Evolutionary conservation across 371 early-diverging fungal species (phyloP).

Genomic region (Mortierella sp.): DNA sequence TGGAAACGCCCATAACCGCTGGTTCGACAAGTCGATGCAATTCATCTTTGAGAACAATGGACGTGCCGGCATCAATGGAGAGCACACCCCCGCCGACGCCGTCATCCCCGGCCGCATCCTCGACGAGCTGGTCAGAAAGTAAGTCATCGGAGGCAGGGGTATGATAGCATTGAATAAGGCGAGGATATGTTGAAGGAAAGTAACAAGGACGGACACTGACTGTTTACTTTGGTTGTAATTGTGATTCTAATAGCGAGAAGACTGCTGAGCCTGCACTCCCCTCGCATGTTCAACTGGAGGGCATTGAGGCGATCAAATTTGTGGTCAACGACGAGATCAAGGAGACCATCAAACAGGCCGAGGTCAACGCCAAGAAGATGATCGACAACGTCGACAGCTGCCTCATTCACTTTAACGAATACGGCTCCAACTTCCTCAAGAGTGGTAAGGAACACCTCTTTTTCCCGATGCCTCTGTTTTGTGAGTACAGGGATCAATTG

Average conservation of each 20-base stretch:
- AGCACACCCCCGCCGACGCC: conserved; percentile 95
- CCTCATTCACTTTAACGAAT: conserved; percentile 76
- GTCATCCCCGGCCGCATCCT: conserved; percentile 87
- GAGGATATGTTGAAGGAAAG: conserved; percentile 22
- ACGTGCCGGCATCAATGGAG: conserved; percentile 94
- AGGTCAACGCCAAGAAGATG: conserved; percentile 69
- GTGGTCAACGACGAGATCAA: conserved; percentile 62
- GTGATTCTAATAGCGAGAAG: conserved; percentile 66
- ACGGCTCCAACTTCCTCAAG: conserved; percentile 90
- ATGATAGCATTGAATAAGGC: too few relatives aligned
- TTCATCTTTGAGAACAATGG: conserved; percentile 89
- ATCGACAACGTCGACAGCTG: conserved; percentile 81
- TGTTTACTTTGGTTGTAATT: background rate
- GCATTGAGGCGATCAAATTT: conserved; percentile 76
- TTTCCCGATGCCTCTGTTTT: background rate
- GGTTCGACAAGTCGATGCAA: conserved; percentile 96
- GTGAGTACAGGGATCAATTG: background rate
- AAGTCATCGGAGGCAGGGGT: conserved; percentile 21
- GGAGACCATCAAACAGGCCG: conserved; percentile 69
- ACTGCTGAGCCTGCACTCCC: conserved; percentile 62
- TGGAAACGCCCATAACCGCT: conserved; percentile 85
- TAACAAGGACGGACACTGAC: background rate
- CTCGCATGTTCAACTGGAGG: conserved; percentile 57
- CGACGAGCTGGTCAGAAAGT: conserved; percentile 72
- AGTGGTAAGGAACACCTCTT: conserved; percentile 61